These are phyloP conservation scores for Fusarium robinianum DNA, from an alignment of 2,329 filamentous ascomycete species.

Conservation along the genomic window DNA sequence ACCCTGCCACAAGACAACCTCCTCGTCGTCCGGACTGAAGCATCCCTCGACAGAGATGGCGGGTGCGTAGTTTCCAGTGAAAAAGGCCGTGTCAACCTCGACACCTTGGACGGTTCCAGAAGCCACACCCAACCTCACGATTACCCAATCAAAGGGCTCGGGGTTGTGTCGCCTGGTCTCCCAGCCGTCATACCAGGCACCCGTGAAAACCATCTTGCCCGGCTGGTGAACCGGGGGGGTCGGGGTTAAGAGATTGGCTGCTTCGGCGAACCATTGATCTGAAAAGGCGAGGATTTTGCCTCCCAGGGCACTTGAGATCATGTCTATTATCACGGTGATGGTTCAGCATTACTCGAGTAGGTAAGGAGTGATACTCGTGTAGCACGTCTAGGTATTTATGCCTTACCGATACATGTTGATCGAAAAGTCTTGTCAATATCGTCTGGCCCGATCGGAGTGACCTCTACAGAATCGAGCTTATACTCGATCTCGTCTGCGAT, in stretches of 20 bases:
- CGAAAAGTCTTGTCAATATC: slow-evolving; percentile 66
- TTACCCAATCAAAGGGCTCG: slow-evolving; percentile 68
- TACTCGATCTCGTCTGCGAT: slow-evolving; percentile 56
- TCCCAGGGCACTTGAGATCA: slow-evolving; percentile 64
- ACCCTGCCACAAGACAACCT: slow-evolving; percentile 66
- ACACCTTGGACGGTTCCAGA: slow-evolving; percentile 74
- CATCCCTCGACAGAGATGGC: slow-evolving; percentile 78
- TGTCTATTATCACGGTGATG: slow-evolving; percentile 53
- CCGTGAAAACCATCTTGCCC: slow-evolving; percentile 70
- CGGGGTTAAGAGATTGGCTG: slow-evolving; percentile 66
- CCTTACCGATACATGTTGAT: slow-evolving; percentile 63
- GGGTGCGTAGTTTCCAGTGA: slow-evolving; percentile 81
- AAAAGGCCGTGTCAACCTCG: slow-evolving; percentile 81
- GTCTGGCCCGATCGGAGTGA: slow-evolving; percentile 53
- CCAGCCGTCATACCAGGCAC: slow-evolving; percentile 74
- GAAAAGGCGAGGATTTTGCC: slow-evolving; percentile 68
- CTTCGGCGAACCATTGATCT: slow-evolving; percentile 71
- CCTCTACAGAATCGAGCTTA: slow-evolving; percentile 59
- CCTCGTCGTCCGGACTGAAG: slow-evolving; percentile 66
- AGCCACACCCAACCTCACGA: slow-evolving; percentile 68
- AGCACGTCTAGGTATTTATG: not conserved
- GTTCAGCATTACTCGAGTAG: not conserved
- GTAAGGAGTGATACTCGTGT: not conserved
- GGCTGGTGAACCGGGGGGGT: slow-evolving; percentile 64
- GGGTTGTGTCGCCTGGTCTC: slow-evolving; percentile 70